Percentiles rank a stretch among this genome's conserved stretches.
These are phyloP conservation scores for Sporothrix protearum DNA, from an alignment of 2,329 filamentous ascomycete species.

Conservation along the genomic window DNA sequence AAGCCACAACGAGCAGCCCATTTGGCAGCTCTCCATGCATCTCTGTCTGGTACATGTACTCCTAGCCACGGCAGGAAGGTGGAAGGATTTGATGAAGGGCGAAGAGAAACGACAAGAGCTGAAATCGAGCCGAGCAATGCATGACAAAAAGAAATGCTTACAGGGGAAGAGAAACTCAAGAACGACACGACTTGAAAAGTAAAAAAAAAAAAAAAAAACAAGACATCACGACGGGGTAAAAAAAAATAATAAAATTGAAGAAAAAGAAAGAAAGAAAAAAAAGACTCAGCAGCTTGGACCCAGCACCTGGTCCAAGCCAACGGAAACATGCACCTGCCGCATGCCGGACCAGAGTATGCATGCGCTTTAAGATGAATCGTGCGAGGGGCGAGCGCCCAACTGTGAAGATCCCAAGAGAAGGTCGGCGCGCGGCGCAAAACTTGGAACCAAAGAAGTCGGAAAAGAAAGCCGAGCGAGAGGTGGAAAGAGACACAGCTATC, in stretches of 20 bases:
- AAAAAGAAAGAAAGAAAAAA: not conserved
- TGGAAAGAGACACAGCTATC: not conserved
- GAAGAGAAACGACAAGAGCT: not conserved
- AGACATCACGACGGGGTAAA: not conserved
- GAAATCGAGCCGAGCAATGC: not conserved
- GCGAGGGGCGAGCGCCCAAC: not conserved
- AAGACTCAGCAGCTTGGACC: not conserved
- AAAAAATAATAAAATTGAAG: no score
- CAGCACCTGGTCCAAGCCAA: constrained; percentile 3
- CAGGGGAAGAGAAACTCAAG: constrained; percentile 4
- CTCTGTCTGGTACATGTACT: not conserved
- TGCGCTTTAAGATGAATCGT: not conserved
- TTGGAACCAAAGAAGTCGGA: not conserved
- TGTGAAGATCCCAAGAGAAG: not conserved
- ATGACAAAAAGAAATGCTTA: not conserved
- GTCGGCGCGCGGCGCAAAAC: not conserved
- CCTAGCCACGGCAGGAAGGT: not conserved
- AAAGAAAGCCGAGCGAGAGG: not conserved
- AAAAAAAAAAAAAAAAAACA: not conserved
- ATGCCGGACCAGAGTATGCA: constrained; percentile 4
- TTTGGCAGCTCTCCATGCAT: not conserved
- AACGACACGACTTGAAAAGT: no score
- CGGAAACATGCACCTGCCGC: constrained; percentile 10
- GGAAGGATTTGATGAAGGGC: not conserved
- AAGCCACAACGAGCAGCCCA: not conserved